Conservation (phyloP, 179 eudicot species). For the Kewa caespitosa region DNA sequence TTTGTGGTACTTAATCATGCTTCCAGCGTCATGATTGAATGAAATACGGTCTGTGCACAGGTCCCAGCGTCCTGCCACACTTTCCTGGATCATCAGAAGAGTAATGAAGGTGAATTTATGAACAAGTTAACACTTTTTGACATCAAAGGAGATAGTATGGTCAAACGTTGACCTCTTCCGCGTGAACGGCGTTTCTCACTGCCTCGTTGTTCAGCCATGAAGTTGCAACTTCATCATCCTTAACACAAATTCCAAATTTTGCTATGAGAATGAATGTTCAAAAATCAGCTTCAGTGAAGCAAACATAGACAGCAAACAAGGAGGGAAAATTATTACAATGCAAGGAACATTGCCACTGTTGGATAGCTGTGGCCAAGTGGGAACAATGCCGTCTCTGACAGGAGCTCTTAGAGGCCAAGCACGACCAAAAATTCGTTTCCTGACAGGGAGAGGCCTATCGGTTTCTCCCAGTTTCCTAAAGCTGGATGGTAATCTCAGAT, state of each 20-base stretch:
- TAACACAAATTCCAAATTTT: not conserved
- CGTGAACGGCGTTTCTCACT: slow-evolving; percentile 84
- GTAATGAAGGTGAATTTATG: not conserved
- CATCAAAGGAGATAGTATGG: not conserved
- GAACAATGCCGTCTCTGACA: slow-evolving; percentile 78
- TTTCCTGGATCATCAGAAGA: slow-evolving; percentile 42
- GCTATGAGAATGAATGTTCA: not conserved
- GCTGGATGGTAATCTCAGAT: slow-evolving; percentile 58
- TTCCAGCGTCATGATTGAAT: slow-evolving; percentile 76
- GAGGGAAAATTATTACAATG: slow-evolving; percentile 40
- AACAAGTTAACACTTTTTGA: not conserved
- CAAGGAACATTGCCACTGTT: slow-evolving; percentile 62
- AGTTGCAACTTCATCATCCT: slow-evolving; percentile 81
- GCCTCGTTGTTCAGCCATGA: slow-evolving; percentile 74
- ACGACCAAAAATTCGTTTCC: slow-evolving; percentile 94
- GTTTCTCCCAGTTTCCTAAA: slow-evolving; percentile 80
- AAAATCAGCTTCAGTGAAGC: not conserved
- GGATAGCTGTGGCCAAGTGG: slow-evolving; percentile 85
- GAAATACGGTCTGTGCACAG: slow-evolving; percentile 61
- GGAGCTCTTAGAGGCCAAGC: slow-evolving; percentile 97
- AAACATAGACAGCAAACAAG: not conserved
- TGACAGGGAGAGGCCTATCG: slow-evolving; percentile 74
- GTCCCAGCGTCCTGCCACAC: slow-evolving; percentile 64
- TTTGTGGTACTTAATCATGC: slow-evolving; percentile 91
- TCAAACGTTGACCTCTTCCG: slow-evolving; percentile 59